Base-by-base conservation (phyloP, 441 rosid genomes). In the Brassica hybrid region DNA sequence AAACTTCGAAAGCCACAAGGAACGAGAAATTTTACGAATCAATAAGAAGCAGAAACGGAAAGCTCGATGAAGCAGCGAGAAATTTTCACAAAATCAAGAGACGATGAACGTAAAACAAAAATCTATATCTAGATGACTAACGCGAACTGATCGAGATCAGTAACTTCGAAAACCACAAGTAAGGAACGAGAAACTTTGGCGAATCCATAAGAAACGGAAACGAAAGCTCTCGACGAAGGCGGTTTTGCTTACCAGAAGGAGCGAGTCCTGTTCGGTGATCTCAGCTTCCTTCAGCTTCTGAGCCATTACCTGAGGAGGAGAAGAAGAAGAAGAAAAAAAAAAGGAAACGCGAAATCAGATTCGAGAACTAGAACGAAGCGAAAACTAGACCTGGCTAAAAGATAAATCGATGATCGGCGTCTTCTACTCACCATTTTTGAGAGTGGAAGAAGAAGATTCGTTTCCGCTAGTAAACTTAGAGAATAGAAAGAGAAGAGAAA, bases 251-350 rank as follows among this genome's bases (percentile, higher is more conserved):
- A 96, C 98, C 92, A 96, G 88, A 73, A 94, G 98, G 75, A 96
- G 96, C 16, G 97, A 96, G 83, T 94, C 94, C 87, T 94, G 98
- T 72, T 94, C 97, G 4, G 97, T 94, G 86, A 96, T 94, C 87
- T 92, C 96, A 9, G 98, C 84, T 86, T 96, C 97, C 71, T 91
- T 96, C 72, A 91, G 81, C 75, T 91, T 92, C 84, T 91, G 98
- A 30, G 85, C 91, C 32, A 89, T 85, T 64, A 90, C 98, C 97
- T 96, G 86, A 79, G 71, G 6, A 41, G 45, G 3, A 41, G 3
- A n/a, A 48, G 6, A 50, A 16, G 5, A 14, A 48, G 10, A 50
- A 50, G 58, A 50, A 65, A 13, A 1, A 32, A 32, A 21, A 60
- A 6, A 75, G 7, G 9, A 1, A 36, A n/a, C 23, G 9, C 19